Percentiles rank a stretch among this genome's conserved stretches.
These are phyloP conservation scores for Bondarzewia mesenterica DNA, from an alignment of 1,284 basidiomycete genomes.

Conservation along the genomic window DNA sequence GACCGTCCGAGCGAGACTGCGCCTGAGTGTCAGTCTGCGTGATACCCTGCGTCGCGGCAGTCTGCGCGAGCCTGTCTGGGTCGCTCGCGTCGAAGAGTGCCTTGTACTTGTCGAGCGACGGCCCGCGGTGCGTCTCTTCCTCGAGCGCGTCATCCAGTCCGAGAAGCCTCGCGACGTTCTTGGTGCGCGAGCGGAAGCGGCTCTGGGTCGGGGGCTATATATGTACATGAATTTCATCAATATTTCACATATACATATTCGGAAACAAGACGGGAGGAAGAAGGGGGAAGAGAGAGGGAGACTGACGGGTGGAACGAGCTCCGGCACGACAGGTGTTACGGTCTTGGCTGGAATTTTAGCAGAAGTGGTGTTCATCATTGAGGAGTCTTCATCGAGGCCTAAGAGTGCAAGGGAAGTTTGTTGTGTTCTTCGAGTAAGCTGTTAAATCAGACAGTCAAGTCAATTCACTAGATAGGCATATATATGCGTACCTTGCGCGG, in stretches of 20 bases:
- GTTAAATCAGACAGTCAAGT: not conserved
- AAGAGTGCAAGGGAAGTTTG: not conserved
- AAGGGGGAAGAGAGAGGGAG: too few species aligned
- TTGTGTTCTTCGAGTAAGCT: not conserved
- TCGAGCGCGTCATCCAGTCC: constrained; percentile 16
- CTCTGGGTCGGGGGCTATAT: not conserved
- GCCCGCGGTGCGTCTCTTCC: constrained; percentile 37
- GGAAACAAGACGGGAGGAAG: too few species aligned
- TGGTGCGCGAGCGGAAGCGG: not conserved
- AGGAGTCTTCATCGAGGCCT: not conserved
- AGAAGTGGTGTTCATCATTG: not conserved
- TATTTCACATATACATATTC: not conserved
- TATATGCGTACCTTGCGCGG: not conserved
- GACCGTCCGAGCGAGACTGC: not conserved
- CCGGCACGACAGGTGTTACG: not conserved
- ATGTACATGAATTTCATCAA: not conserved
- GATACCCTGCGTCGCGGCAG: constrained; percentile 12
- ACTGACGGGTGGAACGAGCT: not conserved
- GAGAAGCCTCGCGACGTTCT: constrained; percentile 8
- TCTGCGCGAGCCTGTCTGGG: constrained; percentile 32
- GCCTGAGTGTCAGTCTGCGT: constrained; percentile 24
- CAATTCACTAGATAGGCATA: not conserved
- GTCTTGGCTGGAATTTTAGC: not conserved
- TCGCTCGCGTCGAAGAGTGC: constrained; percentile 62
- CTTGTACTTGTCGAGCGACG: constrained; percentile 56